Conservation (phyloP, 2,329 filamentous ascomycete genomes). For the Aspergillus alliaceus region DNA sequence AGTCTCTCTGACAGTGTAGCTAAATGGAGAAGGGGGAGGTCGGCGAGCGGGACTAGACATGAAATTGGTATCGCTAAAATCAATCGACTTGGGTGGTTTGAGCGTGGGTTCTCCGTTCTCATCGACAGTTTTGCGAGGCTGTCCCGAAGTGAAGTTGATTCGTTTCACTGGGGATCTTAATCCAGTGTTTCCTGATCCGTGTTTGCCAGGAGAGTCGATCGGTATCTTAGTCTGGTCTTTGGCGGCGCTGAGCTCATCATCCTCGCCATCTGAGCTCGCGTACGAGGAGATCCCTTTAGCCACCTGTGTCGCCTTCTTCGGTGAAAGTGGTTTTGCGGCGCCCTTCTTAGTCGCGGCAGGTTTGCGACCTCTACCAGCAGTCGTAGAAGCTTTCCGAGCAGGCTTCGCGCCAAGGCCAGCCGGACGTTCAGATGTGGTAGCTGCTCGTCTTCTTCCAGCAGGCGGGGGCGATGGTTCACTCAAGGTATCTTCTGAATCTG, state of each 20-base stretch:
- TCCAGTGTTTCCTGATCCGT: constrained; percentile 26
- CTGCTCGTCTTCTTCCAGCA: constrained; percentile 22
- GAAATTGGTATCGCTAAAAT: constrained; percentile 34
- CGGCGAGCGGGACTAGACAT: constrained; percentile 47
- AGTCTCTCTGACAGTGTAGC: constrained; percentile 43
- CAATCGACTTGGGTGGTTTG: constrained; percentile 27
- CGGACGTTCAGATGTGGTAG: constrained; percentile 25
- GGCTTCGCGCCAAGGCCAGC: constrained; percentile 47
- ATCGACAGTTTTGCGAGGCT: constrained; percentile 26
- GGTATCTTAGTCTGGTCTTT: constrained; percentile 37
- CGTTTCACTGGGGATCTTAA: constrained; percentile 35
- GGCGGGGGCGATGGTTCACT: constrained; percentile 25
- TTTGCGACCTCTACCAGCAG: constrained; percentile 30
- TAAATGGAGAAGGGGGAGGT: constrained; percentile 46
- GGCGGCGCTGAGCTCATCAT: constrained; percentile 43
- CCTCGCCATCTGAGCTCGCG: constrained; percentile 40
- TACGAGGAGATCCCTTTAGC: constrained; percentile 40
- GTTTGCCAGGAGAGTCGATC: constrained; percentile 37
- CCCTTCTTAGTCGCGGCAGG: constrained; percentile 33
- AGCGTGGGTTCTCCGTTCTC: constrained; percentile 35
- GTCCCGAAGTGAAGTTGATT: constrained; percentile 31
- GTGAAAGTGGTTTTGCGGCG: constrained; percentile 42
- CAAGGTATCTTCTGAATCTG: constrained; percentile 43
- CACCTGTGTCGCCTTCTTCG: constrained; percentile 50
- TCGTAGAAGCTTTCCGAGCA: constrained; percentile 41